Conservation (phyloP, 2,329 filamentous ascomycete species). For the Colletotrichum godetiae region DNA sequence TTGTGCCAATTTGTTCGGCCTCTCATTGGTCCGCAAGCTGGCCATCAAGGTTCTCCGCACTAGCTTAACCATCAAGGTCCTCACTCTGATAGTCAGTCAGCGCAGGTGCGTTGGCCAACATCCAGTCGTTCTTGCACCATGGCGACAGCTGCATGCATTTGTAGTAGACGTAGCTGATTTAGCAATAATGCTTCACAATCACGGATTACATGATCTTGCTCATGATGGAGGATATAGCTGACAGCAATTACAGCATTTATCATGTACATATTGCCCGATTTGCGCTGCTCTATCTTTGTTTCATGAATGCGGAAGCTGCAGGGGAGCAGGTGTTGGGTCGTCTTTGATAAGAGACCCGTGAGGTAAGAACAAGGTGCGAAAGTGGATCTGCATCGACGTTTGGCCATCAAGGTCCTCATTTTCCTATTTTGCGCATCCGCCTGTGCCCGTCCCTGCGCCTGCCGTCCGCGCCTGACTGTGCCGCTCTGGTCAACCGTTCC, state of each 20-base stretch:
- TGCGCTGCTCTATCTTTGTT: not conserved
- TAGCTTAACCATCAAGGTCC: constrained; percentile 34
- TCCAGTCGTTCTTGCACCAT: not conserved
- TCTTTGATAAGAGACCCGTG: constrained; percentile 16
- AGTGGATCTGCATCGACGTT: constrained; percentile 2
- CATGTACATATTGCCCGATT: not conserved
- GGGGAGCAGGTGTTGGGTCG: not conserved
- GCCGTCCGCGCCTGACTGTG: not conserved
- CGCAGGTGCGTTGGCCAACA: not conserved
- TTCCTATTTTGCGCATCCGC: constrained; percentile 12
- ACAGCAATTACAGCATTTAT: too few species aligned
- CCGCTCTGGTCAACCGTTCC: constrained; percentile 22
- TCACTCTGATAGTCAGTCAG: not conserved
- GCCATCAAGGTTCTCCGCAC: constrained; percentile 33
- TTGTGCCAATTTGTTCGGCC: not conserved
- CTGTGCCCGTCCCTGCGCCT: not conserved
- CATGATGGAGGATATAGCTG: too few species aligned
- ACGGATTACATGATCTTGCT: too few species aligned
- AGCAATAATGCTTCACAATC: too few species aligned
- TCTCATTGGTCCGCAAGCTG: constrained; percentile 7
- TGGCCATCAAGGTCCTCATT: constrained; percentile 35
- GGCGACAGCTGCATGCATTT: not conserved
- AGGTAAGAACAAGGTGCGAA: constrained; percentile 21
- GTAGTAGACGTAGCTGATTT: too few species aligned
- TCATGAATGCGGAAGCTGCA: not conserved